Evolutionary conservation across 2,329 filamentous ascomycete species (phyloP), one percentile per base, ranked within the genome.

Genomic region (Beauveria asiatica): DNA sequence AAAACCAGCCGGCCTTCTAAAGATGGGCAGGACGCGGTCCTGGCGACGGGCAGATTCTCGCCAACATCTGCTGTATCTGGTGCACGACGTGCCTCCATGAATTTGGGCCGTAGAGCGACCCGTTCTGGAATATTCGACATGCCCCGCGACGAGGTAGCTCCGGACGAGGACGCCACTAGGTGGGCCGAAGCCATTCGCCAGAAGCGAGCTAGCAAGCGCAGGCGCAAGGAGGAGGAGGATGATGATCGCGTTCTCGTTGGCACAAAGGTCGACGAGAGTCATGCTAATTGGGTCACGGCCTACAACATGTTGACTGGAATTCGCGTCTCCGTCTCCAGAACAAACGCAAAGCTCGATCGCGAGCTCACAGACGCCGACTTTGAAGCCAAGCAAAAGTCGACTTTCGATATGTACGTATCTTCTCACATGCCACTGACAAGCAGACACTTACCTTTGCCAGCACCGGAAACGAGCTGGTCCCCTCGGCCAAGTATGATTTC

Each of bases 221-320:
- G 85, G 73, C 83, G 87, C 66, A 88, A 86, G 69, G 92, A 97
- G 64, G 88, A 87, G 64, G 88, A 97, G 67, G 92, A 97, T 65
- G 94, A 97, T 63, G 93, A 97, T 68, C 85, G 92, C 63, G 93
- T 99, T 10, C 83, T 97, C 37, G 92, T 99, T 19, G 94, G 94
- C 62, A 99, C 91, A 61, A 97, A 97, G 76, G 94, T 99, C 57
- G 94, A 99, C 71, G 92, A 97, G 77, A 89, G 90, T 69, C 94
- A 99, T 73, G 89, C 91, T 66, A 97, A 97, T 74, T 99, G 90
- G 87, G 92, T 96, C 49, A 97, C 92, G 2, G 94, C 94, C 62
- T 99, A 99, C 79, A 99, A 99, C 75, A 99, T 99, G 94, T 83
- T 99, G 76, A 99, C 94, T 44, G 94, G 94, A 64, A 99, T 99